These are phyloP conservation scores for Candolleomyces efflorescens DNA, from an alignment of 768 basidiomycete genomes.

Conservation along the genomic window DNA sequence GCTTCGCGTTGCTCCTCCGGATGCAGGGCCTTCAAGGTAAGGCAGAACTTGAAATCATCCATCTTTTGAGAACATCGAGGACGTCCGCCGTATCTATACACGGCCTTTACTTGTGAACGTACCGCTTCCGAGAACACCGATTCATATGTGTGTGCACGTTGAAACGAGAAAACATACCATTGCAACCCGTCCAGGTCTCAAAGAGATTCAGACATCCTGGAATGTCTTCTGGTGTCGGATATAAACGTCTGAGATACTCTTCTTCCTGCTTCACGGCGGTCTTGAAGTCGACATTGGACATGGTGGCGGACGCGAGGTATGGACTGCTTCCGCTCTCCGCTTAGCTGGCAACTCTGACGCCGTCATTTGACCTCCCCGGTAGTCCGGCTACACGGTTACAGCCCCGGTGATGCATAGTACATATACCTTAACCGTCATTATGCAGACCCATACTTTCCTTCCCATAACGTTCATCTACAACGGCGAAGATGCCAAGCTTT, in stretches of 20 bases:
- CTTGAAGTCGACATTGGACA: slow-evolving; percentile 46
- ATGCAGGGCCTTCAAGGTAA: slow-evolving; percentile 74
- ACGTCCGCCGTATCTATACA: slow-evolving; percentile 82
- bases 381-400: too few species aligned
- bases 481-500: slow-evolving; percentile 1
- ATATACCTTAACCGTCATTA: too few species aligned
- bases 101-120: slow-evolving; percentile 72
- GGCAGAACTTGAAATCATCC: slow-evolving; percentile 94
- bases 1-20: slow-evolving; percentile 74
- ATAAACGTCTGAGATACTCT: slow-evolving; percentile 54
- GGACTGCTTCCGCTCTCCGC: too few species aligned
- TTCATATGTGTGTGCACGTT: slow-evolving; percentile 1
- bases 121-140: slow-evolving; percentile 45
- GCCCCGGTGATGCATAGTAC: too few species aligned
- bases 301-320: slow-evolving; percentile 8
- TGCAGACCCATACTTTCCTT: too few species aligned
- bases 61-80: slow-evolving; percentile 71
- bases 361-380: too few species aligned
- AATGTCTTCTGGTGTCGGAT: slow-evolving; percentile 75
- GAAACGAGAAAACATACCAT: slow-evolving; percentile 37
- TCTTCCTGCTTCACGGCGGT: slow-evolving; percentile 65
- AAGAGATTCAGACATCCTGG: slow-evolving; percentile 78
- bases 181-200: slow-evolving; percentile 68
- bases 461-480: too few species aligned
- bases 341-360: too few species aligned